Conservation (phyloP, 2,329 filamentous ascomycete species). For the Fusarium pseudograminearum region DNA sequence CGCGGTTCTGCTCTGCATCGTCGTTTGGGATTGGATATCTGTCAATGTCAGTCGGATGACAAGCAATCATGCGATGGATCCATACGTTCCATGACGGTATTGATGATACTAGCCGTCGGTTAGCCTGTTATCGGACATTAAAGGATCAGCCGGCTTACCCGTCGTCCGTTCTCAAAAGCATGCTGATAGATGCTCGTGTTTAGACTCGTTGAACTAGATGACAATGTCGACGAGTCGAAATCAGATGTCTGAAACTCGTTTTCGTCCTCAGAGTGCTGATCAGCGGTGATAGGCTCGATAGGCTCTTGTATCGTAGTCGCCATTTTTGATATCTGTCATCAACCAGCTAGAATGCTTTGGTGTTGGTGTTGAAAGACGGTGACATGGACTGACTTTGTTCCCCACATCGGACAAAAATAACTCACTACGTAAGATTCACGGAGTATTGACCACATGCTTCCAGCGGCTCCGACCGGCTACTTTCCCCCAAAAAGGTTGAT, state of each 20-base stretch:
- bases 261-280: conserved; percentile 26
- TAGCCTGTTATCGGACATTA: neutral
- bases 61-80: rapidly evolving
- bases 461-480: too few species aligned
- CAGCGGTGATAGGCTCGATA: conserved; percentile 22
- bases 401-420: conserved; percentile 20
- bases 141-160: conserved; percentile 1
- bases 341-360: neutral
- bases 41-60: conserved; percentile 38
- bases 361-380: neutral
- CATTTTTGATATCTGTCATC: conserved; percentile 3
- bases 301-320: neutral
- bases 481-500: too few species aligned
- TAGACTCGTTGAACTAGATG: conserved; percentile 37
- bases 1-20: conserved; percentile 45
- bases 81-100: conserved; percentile 43
- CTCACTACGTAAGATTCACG: conserved; percentile 1
- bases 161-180: conserved; percentile 43
- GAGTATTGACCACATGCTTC: too few species aligned
- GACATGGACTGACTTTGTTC: neutral
- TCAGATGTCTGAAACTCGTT: conserved; percentile 41
- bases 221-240: conserved; percentile 29
- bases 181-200: conserved; percentile 44
- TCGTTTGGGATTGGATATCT: conserved; percentile 47
- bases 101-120: conserved; percentile 34